These are phyloP conservation scores for Wickerhamiella occidentalis DNA, from an alignment of 805 yeast genomes.

Conservation along the genomic window DNA sequence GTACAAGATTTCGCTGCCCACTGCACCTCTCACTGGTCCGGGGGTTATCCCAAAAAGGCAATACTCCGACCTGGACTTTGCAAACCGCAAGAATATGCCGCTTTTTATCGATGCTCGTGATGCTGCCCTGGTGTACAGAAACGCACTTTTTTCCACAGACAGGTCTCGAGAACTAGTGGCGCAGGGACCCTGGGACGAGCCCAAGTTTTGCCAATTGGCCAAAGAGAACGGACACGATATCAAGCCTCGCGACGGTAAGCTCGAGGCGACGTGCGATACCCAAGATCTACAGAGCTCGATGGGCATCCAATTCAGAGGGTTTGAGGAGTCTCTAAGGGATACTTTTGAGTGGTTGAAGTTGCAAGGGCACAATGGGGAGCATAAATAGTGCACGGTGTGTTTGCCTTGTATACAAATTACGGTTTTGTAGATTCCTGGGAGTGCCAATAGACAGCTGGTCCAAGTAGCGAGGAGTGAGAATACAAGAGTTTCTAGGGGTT, in stretches of 20 bases:
- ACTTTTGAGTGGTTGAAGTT: slow-evolving; percentile 1
- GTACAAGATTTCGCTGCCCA: not conserved
- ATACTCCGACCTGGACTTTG: not conserved
- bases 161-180: slow-evolving; percentile 2
- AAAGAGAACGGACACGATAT: not conserved
- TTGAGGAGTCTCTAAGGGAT: not conserved
- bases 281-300: not conserved
- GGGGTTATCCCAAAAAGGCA: not conserved
- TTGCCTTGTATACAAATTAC: too few relatives aligned
- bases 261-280: not conserved
- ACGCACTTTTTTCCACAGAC: not conserved
- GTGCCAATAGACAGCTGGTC: too few relatives aligned
- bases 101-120: slow-evolving; percentile 6
- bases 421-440: too few relatives aligned
- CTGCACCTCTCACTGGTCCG: slow-evolving; percentile 2
- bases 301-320: not conserved
- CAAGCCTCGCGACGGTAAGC: not conserved
- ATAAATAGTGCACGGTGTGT: too few relatives aligned
- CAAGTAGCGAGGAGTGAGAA: too few relatives aligned
- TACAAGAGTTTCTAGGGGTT: too few relatives aligned
- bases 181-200: slow-evolving; percentile 4
- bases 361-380: not conserved
- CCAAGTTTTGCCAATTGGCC: not conserved
- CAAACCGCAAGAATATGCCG: not conserved
- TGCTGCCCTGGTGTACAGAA: slow-evolving; percentile 2